Percentiles rank a stretch among this genome's conserved stretches.
These are phyloP conservation scores for Phytophthora foliorum DNA, from an alignment of 352 stramenopile genomes.

Conservation along the genomic window DNA sequence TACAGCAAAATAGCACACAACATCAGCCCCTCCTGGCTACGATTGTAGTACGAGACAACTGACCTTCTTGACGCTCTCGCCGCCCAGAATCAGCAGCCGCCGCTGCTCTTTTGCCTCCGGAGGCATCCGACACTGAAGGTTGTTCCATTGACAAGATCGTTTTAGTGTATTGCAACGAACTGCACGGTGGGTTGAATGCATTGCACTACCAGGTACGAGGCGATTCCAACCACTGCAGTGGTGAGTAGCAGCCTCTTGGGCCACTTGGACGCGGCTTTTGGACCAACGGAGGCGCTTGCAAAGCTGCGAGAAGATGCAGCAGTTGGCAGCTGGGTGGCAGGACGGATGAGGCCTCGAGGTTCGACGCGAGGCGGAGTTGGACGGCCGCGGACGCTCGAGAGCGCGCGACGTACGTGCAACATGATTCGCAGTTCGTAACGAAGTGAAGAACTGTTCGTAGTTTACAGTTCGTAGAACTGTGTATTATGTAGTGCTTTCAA, in stretches of 20 bases:
- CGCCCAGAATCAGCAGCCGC: conserved; percentile 3
- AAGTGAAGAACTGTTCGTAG: too few species aligned
- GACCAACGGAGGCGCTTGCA: neutral
- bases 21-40: neutral
- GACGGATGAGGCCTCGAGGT: neutral
- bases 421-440: too few species aligned
- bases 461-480: too few species aligned
- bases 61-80: neutral
- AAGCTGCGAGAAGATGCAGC: conserved; percentile 6
- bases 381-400: neutral
- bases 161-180: neutral
- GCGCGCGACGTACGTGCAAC: neutral
- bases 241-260: conserved; percentile 2
- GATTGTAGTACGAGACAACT: neutral
- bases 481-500: too few species aligned
- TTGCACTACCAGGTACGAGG: conserved; percentile 7
- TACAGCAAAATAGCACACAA: neutral
- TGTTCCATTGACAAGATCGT: neutral
- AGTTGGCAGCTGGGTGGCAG: neutral
- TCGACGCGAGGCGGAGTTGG: neutral
- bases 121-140: neutral
- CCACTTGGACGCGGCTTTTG: conserved; percentile 13
- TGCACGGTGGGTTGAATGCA: neutral
- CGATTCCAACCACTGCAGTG: neutral
- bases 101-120: neutral